Percentiles rank a stretch among this genome's conserved stretches.
These are phyloP conservation scores for Alternaria rosae DNA, from an alignment of 2,329 filamentous ascomycete genomes.

Conservation along the genomic window DNA sequence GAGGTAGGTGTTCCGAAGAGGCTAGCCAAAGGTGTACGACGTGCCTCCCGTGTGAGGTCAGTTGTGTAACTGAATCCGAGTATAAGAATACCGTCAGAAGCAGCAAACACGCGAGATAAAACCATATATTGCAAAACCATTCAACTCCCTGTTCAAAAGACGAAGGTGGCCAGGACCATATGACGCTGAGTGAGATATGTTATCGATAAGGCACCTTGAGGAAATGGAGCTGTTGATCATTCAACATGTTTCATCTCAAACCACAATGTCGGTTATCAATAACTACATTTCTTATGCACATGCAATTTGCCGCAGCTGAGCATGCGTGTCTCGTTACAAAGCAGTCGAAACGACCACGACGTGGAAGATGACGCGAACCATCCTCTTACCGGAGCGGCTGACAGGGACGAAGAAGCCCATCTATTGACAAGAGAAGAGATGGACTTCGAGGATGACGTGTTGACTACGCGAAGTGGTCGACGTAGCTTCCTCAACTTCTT, in stretches of 20 bases:
- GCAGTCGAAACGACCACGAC: not conserved
- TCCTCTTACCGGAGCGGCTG: constrained; percentile 3
- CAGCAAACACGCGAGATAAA: not conserved
- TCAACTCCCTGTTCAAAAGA: not conserved
- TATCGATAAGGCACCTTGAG: constrained; percentile 4
- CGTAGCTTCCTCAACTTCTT: constrained; percentile 42
- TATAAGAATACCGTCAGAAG: not conserved
- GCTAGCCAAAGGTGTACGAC: not conserved
- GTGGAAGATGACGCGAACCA: constrained; percentile 17
- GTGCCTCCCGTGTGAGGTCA: not conserved
- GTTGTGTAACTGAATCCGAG: not conserved
- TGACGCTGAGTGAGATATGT: not conserved
- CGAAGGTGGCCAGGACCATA: not conserved
- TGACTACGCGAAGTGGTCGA: constrained; percentile 8
- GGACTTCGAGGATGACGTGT: constrained; percentile 32
- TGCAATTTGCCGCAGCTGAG: not conserved
- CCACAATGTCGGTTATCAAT: not conserved
- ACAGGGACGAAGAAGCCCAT: constrained; percentile 40
- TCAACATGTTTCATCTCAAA: not conserved
- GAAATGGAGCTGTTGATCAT: not conserved
- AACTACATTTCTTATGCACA: not conserved
- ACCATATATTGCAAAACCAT: not conserved
- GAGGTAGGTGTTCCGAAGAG: not conserved
- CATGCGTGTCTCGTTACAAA: constrained; percentile 6
- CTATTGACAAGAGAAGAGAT: constrained; percentile 36